These are phyloP conservation scores for Cladosporium colombiae DNA, from an alignment of 2,329 filamentous ascomycete genomes.

Conservation along the genomic window DNA sequence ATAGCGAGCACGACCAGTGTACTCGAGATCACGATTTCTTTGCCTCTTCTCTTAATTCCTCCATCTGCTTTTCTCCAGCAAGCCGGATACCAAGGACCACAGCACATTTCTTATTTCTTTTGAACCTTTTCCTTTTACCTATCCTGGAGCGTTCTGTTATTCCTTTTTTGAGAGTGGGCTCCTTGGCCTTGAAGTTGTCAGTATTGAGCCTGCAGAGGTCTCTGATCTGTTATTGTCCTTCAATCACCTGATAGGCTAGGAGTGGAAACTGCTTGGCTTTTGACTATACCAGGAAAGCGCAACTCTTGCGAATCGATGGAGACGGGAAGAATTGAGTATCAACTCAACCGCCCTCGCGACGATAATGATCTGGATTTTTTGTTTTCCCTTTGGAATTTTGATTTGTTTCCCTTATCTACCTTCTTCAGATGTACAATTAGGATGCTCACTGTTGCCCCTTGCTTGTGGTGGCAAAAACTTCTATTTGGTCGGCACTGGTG, in stretches of 20 bases:
- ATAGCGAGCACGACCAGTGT: conserved; percentile 13
- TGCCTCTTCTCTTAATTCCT: neutral
- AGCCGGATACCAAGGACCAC: conserved; percentile 17
- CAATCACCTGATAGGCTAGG: neutral
- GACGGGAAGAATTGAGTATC: neutral
- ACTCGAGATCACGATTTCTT: neutral
- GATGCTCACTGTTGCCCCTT: no score
- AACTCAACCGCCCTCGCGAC: neutral
- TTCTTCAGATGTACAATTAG: neutral
- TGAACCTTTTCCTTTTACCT: neutral
- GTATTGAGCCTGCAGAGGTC: neutral
- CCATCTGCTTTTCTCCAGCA: neutral
- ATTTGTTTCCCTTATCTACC: neutral
- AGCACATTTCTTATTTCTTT: neutral
- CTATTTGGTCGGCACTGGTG: neutral
- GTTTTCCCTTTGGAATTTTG: neutral
- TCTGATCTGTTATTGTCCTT: neutral
- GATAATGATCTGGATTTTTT: neutral
- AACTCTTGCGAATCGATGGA: neutral
- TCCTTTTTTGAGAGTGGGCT: neutral
- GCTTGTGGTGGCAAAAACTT: neutral
- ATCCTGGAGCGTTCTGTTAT: neutral
- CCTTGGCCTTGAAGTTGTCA: neutral
- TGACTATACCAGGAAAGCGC: neutral
- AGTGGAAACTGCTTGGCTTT: neutral